Evolutionary conservation across 179 eudicot species (phyloP), one percentile per base, ranked within the genome.

Genomic region (Sideroxylon spinosum): DNA sequence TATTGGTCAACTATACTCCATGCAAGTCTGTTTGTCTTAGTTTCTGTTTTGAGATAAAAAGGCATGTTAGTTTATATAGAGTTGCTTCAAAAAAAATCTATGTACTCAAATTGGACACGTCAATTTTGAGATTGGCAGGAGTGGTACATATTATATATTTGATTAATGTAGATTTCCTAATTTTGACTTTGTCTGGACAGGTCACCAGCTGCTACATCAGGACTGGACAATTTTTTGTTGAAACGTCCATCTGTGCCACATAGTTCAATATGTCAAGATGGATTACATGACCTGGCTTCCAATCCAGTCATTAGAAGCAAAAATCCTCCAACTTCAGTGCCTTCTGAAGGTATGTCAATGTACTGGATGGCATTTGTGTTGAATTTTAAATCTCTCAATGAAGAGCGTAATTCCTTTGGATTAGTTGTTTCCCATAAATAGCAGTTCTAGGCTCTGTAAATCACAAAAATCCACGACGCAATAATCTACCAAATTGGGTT

Each of bases 191-290:
- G 9, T 44, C 68, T 76, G 72, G 61, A 61, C 84, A 87, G 93
- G 86, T 72, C 76, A 73, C 82, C 91, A n/a, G 61, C 84, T 75
- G 69, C 78, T 60, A 66, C 80, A 68, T 85, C 90, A 46, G 86
- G 86, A 37, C 82, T 84, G 32, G 92, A 91, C 70, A 90, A 85
- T 70, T 77, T 87, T 63, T 76, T 87, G 85, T 82, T 87, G 79
- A 88, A 86, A 86, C 91, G 89, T 20, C 95, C 90, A 50, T 93
- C 89, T 23, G 88, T 86, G 71, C 78, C 98, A 22, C 85, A 88
- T 11, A 85, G 85, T 71, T 78, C 86, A 52, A 86, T 91, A 29
- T 85, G 90, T 73, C 93, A 88, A 53, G 98, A 90, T 17, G 91
- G 87, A 3, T 77, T 87, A 76, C 83, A 89, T 78, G 93, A 91